Conservation (phyloP, 2,329 filamentous ascomycete species). For the Fusarium sp. region DNA sequence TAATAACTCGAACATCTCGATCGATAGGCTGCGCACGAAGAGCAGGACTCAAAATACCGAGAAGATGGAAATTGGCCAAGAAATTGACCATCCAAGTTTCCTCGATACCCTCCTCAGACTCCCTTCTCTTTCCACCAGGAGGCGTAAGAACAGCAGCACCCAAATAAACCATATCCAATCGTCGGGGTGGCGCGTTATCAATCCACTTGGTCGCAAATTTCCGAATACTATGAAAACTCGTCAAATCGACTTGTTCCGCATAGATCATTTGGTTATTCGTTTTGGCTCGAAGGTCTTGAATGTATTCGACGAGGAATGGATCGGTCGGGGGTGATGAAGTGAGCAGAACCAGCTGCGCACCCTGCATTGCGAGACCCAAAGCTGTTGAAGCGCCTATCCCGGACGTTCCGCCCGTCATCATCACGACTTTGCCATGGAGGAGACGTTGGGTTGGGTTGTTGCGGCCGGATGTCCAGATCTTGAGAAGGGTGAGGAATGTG, state of each 20-base stretch:
- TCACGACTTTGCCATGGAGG: constrained; percentile 93
- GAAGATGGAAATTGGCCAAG: constrained; percentile 92
- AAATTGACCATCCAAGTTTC: constrained; percentile 95
- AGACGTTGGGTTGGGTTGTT: constrained; percentile 79
- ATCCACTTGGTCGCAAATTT: constrained; percentile 98
- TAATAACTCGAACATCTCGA: constrained; percentile 88
- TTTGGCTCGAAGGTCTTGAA: constrained; percentile 82
- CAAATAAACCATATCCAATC: constrained; percentile 90
- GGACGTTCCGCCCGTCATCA: constrained; percentile 94
- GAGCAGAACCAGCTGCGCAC: constrained; percentile 90
- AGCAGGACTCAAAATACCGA: constrained; percentile 91
- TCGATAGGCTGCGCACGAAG: constrained; percentile 92
- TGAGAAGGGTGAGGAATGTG: constrained; percentile 62
- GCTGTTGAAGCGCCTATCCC: constrained; percentile 87
- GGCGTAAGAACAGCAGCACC: constrained; percentile 84
- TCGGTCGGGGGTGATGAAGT: constrained; percentile 85
- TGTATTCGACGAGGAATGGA: constrained; percentile 90
- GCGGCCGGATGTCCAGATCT: constrained; percentile 82
- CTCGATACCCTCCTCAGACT: constrained; percentile 84
- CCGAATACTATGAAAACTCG: constrained; percentile 89
- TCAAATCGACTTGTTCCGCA: constrained; percentile 91
- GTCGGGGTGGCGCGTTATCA: constrained; percentile 88
- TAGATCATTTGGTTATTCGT: constrained; percentile 91
- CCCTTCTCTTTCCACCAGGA: constrained; percentile 66
- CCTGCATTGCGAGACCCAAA: constrained; percentile 78